Evolutionary conservation across 31 red algal species (phyloP), one percentile per base, ranked within the genome.

Genomic region (Endocladia muricata): DNA sequence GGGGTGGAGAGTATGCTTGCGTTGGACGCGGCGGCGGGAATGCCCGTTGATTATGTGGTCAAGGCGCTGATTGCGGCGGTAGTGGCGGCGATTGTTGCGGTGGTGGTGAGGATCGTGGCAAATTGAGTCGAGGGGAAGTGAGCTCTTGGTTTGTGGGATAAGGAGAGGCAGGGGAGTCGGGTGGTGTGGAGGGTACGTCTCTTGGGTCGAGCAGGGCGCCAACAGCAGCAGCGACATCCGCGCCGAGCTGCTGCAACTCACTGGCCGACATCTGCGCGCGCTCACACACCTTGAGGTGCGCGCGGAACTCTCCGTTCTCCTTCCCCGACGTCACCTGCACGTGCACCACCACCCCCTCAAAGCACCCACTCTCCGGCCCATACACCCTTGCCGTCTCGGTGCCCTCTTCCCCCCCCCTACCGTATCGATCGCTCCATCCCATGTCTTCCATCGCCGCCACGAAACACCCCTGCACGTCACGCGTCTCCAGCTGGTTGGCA

Each of bases 401-500:
- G 25, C 17, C 21, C 33, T 49, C 22, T 1, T 4, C 8, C 41
- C 17, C 34, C 4, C 29, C 30, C 17, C 31, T 32, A 0, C 30
- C 21, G 1, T 76, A 49, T 30, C 13, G n/a, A 7, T 15, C 17
- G 32, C 31, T 6, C 66, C 79, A 83, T 1, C 26, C 66, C n/a
- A 35, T 8, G 23, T 30, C 30, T 4, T 3, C 33, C 30, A 73
- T 29, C 2, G 39, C 41, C 21, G 30, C 40, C 13, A 31, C 19
- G 13, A 82, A 61, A 15, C 70, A 48, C 4, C 68, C 72, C 2
- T 28, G 47, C 22, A 87, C 65, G 36, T 87, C 71, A 9, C 0
- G 1, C 55, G 32, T 54, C 2, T 37, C 44, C 11, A 87, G 63
- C 49, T 77, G 61, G 33, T 87, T 87, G 15, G 61, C 83, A 48